A percentile compares a stretch with the other conserved stretches of the same genome.
Conservation (phyloP, 768 basidiomycete species). For the Boletellus ananiceps region DNA sequence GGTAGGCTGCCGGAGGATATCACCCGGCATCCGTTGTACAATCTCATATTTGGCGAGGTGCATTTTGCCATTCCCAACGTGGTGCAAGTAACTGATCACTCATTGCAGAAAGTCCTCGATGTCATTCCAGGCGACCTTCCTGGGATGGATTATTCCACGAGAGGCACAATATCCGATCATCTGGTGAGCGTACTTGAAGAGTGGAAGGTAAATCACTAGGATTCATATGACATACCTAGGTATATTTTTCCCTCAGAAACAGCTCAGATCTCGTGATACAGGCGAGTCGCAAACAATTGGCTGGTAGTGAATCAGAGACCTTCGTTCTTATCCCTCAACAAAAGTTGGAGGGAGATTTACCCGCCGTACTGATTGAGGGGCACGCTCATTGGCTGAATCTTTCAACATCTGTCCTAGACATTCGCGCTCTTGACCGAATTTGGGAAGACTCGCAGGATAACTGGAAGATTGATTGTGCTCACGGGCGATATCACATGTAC, state of each 20-base stretch:
- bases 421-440: conserved; percentile 19
- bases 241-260: conserved; percentile 10
- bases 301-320: not conserved
- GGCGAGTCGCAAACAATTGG: not conserved
- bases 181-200: conserved; percentile 6
- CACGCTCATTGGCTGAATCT: conserved; percentile 31
- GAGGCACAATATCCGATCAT: conserved; percentile 14
- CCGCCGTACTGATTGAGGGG: conserved; percentile 15
- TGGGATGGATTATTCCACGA: conserved; percentile 22
- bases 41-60: conserved; percentile 19
- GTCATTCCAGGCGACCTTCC: conserved; percentile 19
- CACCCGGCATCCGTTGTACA: conserved; percentile 10
- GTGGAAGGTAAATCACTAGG: too few relatives aligned
- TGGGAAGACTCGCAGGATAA: conserved; percentile 25
- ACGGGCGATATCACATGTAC: conserved; percentile 1
- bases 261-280: conserved; percentile 6
- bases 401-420: conserved; percentile 19
- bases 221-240: not conserved
- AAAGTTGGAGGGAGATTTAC: conserved; percentile 23
- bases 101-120: conserved; percentile 9
- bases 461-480: conserved; percentile 19
- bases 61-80: not conserved
- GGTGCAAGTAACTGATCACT: not conserved
- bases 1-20: conserved; percentile 13
- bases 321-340: conserved; percentile 23